Conservation (phyloP, 257 asterid species). For the Thymus quinquecostatus region DNA sequence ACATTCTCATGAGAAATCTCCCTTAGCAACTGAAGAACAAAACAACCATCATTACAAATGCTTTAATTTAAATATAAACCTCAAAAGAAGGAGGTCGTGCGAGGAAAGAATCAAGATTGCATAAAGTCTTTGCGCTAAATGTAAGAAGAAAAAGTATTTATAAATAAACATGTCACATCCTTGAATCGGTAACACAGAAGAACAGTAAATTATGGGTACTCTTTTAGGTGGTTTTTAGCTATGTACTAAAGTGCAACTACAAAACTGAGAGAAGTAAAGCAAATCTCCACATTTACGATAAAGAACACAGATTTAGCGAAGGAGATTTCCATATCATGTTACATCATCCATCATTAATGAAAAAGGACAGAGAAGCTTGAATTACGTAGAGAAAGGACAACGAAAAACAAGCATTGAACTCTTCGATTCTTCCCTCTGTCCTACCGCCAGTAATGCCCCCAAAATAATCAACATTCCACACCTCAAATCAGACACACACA, state of each 20-base stretch:
- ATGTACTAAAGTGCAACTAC: neutral
- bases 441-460: neutral
- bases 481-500: constrained; percentile 12
- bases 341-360: neutral
- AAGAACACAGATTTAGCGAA: neutral
- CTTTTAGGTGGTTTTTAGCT: constrained; percentile 13
- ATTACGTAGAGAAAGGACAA: neutral
- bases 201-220: constrained; percentile 3
- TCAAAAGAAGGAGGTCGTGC: neutral
- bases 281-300: neutral
- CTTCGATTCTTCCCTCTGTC: constrained; percentile 5
- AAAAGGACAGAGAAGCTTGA: neutral
- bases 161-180: neutral
- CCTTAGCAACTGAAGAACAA: constrained; percentile 83
- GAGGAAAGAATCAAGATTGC: constrained; percentile 10
- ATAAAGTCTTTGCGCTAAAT: neutral
- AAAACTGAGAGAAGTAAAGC: neutral
- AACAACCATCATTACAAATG: constrained; percentile 21
- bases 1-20: constrained; percentile 94
- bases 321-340: neutral
- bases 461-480: constrained; percentile 11
- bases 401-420: neutral
- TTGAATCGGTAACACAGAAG: neutral
- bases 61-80: constrained; percentile 10
- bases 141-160: neutral